A percentile compares a stretch with the other conserved stretches of the same genome.
These are phyloP conservation scores for Rubia tinctorum DNA, from an alignment of 305 asterid genomes.

Conservation along the genomic window DNA sequence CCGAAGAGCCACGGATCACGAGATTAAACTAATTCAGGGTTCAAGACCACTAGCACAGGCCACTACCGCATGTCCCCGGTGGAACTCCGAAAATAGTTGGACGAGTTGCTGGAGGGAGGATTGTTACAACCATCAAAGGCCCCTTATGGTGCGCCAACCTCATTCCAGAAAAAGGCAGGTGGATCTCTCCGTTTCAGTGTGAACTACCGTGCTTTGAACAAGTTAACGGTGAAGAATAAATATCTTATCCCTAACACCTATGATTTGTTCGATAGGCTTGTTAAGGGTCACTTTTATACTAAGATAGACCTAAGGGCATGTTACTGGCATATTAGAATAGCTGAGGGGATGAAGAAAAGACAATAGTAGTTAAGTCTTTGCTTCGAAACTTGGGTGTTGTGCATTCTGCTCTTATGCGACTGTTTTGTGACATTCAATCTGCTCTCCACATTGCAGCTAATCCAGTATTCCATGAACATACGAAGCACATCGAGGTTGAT, in stretches of 20 bases:
- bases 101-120: background rate
- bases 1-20: too few relatives aligned
- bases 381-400: too few relatives aligned
- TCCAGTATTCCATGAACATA: too few relatives aligned
- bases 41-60: background rate
- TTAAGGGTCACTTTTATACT: background rate
- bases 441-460: too few relatives aligned
- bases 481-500: too few relatives aligned
- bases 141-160: background rate
- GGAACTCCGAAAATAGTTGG: background rate
- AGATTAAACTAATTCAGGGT: background rate
- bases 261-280: background rate
- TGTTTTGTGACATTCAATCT: too few relatives aligned
- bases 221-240: too few relatives aligned
- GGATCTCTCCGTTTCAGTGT: background rate
- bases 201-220: background rate
- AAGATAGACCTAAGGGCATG: background rate
- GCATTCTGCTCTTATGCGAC: too few relatives aligned
- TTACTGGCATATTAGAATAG: background rate
- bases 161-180: background rate
- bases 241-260: background rate
- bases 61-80: background rate
- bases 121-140: too few relatives aligned
- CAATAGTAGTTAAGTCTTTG: background rate
- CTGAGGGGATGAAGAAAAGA: background rate